Base-by-base conservation (phyloP, 257 asterid genomes). In the Solanum sejunctum region DNA sequence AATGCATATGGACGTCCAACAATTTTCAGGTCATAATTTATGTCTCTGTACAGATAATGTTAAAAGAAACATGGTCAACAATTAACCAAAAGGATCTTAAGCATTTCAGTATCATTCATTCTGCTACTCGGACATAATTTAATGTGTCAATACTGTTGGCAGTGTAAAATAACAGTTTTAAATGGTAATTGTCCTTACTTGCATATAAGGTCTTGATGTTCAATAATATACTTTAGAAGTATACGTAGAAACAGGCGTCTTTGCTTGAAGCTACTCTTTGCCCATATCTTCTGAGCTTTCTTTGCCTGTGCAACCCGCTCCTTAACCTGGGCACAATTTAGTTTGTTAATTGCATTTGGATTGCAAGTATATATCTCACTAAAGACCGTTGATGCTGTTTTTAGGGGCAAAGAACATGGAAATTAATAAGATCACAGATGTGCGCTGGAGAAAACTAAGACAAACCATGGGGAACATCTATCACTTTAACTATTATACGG, bases 131-230 rank as follows among this genome's bases (percentile, higher is more conserved):
- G 41, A 23, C 82, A 49, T 49, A 75, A n/a, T 23, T 75, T 23
- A 23, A 21, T 47, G 43, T 49, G 43, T 51, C 64, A 51, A 52
- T 78, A 28, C 21, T 52, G 83, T 26, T 52, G 64, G 83, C 28
- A 52, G 64, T 51, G 64, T 77, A 52, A 77, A 77, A 26, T 54
- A 52, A 47, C 45, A 77, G 64, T 52, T 77, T 77, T 26, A 77
- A 52, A 16, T 77, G 64, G 17, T 16, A 77, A 52, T 17, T 16
- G 63, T 85, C 85, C 97, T 90, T 91, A 97, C 99, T 97, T 98
- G 98, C 99, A 97, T 89, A 97, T 97, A 84, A 95, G 98, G 80
- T 93, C 94, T 88, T 97, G 99, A 86, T 97, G 97, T 73, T 97
- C 98, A 80, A 97, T 90, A 69, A 97, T 97, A 88, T 94, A 97